A percentile compares a stretch with the other conserved stretches of the same genome.
Evolutionary conservation across 352 stramenopile genomes (phyloP).

Genomic region (Pythium chondricola): DNA sequence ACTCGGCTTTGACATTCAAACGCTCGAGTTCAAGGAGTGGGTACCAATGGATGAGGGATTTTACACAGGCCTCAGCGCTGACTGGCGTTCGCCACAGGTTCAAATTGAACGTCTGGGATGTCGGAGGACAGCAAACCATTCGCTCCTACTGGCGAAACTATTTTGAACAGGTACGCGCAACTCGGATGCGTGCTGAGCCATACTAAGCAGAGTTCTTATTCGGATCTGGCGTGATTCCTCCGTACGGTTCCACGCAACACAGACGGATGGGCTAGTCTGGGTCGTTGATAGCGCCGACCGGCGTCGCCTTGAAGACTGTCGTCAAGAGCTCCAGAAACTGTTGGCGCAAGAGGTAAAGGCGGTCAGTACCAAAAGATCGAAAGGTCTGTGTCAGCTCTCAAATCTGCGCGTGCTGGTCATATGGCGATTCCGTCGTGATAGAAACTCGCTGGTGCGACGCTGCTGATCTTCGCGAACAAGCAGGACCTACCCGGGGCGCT

Average conservation of each 20-base stretch:
- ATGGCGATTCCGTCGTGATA: too few relatives aligned
- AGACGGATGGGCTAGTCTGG: constrained; percentile 99
- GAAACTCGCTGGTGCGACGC: constrained; percentile 96
- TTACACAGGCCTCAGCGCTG: too few relatives aligned
- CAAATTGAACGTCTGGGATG: constrained; percentile 91
- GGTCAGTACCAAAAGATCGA: too few relatives aligned
- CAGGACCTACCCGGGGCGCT: constrained; percentile 95
- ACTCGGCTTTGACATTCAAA: constrained; percentile 99
- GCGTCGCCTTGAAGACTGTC: constrained; percentile 92
- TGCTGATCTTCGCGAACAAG: constrained; percentile 99
- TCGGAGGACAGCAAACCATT: constrained; percentile 97
- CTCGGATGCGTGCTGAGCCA: neutral
- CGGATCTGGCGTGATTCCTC: too few relatives aligned
- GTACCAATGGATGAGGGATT: neutral
- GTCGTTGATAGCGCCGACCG: constrained; percentile 97
- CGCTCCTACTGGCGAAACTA: constrained; percentile 98
- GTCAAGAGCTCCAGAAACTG: constrained; percentile 83
- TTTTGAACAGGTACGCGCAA: constrained; percentile 81
- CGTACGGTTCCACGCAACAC: too few relatives aligned
- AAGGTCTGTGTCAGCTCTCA: too few relatives aligned
- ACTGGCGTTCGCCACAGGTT: constrained; percentile 20
- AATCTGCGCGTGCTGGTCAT: too few relatives aligned
- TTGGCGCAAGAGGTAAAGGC: constrained; percentile 87
- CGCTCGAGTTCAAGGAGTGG: constrained; percentile 93
- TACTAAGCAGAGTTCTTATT: neutral